Conservation (phyloP, 106 monocot genomes). For the Posidonia australis region DNA sequence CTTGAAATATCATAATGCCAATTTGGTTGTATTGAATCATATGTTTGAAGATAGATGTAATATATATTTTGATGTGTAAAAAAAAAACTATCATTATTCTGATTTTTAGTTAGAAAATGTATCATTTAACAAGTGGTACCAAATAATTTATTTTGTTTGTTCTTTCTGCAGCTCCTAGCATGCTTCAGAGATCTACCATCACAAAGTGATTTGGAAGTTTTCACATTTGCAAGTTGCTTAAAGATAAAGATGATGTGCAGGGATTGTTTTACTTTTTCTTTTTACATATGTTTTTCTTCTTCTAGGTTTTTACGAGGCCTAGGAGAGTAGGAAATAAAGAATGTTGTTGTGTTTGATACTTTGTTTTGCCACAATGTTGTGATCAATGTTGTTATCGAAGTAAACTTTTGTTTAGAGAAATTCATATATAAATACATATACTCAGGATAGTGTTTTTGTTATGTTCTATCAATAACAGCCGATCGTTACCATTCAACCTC, state of each 20-base stretch:
- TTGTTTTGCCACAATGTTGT: background rate
- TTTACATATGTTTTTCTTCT: constrained; percentile 3
- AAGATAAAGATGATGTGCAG: constrained; percentile 19
- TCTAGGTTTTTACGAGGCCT: constrained; percentile 2
- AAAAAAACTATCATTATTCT: too few species aligned
- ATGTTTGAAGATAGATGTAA: too few species aligned
- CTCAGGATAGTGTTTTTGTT: background rate
- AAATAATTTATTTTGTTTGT: too few species aligned
- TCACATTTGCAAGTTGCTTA: background rate
- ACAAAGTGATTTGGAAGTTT: background rate
- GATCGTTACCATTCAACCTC: background rate
- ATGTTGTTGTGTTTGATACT: constrained; percentile 4
- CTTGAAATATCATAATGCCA: too few species aligned
- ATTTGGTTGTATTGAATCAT: too few species aligned
- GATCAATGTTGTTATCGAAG: background rate
- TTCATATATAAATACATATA: background rate
- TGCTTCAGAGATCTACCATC: constrained; percentile 3
- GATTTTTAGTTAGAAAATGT: too few species aligned
- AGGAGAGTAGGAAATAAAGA: constrained; percentile 14
- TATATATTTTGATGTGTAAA: too few species aligned
- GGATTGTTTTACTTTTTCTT: constrained; percentile 8
- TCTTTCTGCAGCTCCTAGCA: constrained; percentile 31
- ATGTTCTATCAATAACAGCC: background rate
- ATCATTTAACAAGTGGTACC: too few species aligned
- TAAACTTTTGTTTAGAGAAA: background rate